A percentile compares a stretch with the other conserved stretches of the same genome.
phyloP scores from a whole-genome alignment of 2,329 filamentous ascomycete genomes.

The Scleromitrula shiraiana region DNA sequence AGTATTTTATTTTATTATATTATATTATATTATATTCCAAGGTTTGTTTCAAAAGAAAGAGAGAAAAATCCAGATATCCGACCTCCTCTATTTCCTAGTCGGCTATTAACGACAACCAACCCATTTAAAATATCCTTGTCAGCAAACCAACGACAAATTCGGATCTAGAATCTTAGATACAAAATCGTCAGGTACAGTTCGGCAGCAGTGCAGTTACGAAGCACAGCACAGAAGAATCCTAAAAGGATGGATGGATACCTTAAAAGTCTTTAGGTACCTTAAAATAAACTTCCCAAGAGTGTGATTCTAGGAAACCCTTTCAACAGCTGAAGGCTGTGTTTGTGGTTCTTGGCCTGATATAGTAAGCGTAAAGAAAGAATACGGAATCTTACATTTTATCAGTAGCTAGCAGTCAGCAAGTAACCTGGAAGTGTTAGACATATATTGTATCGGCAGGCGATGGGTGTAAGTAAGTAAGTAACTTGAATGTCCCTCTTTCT shows the following conservation, averaged over 20 bases:
- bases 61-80: too few species aligned
- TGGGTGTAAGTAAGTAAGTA: neutral
- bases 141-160: conserved; percentile 1
- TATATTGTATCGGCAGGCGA: neutral
- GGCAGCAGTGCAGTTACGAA: conserved; percentile 4
- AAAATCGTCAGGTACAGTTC: conserved; percentile 8
- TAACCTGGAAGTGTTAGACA: neutral
- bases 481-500: too few species aligned
- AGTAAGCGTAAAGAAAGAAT: conserved; percentile 5
- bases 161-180: conserved; percentile 7
- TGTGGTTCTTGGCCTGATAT: conserved; percentile 4
- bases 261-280: neutral
- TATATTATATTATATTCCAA: neutral
- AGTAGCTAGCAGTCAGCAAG: neutral
- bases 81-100: neutral
- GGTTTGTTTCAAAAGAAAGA: too few species aligned
- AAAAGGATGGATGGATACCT: neutral
- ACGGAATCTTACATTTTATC: neutral
- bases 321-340: conserved; percentile 8
- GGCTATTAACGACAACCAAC: too few species aligned
- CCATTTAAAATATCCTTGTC: conserved; percentile 2
- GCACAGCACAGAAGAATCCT: neutral
- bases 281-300: neutral
- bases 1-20: too few species aligned
- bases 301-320: too few species aligned